Evolutionary conservation across 2,329 filamentous ascomycete genomes (phyloP).

Genomic region (Phaeosphaeriaceae sp.): DNA sequence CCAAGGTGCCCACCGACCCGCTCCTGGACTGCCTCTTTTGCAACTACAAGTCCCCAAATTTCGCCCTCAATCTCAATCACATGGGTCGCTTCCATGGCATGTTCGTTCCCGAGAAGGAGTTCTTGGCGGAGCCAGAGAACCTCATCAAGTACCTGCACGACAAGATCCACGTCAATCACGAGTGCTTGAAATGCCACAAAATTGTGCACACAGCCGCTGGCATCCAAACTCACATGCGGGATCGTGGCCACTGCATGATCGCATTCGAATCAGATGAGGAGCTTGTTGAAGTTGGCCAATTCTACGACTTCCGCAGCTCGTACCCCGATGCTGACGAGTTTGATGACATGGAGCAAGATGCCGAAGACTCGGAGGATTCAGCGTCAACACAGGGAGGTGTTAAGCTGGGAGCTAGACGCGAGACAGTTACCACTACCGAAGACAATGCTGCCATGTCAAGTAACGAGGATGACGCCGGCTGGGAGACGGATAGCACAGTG

Average conservation of each 20-base stretch:
- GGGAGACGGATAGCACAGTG: conserved; percentile 91
- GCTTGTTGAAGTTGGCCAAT: conserved; percentile 92
- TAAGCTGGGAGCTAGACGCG: conserved; percentile 71
- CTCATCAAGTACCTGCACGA: conserved; percentile 78
- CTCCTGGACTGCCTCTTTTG: conserved; percentile 81
- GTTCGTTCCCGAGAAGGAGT: conserved; percentile 91
- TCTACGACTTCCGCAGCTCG: conserved; percentile 95
- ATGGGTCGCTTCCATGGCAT: conserved; percentile 95
- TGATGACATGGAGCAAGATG: conserved; percentile 54
- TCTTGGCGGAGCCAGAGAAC: conserved; percentile 81
- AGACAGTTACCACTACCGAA: conserved; percentile 49
- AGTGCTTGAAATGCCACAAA: conserved; percentile 90
- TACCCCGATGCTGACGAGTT: conserved; percentile 81
- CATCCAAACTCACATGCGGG: conserved; percentile 95
- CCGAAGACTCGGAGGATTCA: conserved; percentile 57
- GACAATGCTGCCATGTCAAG: conserved; percentile 50
- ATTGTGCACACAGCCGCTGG: conserved; percentile 78
- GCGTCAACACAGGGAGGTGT: conserved; percentile 58
- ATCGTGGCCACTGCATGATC: conserved; percentile 96
- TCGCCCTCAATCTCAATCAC: conserved; percentile 79
- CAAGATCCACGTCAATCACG: conserved; percentile 79
- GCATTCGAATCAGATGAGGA: conserved; percentile 88
- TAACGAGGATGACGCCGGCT: conserved; percentile 76
- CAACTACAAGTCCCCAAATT: conserved; percentile 79
- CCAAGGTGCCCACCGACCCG: conserved; percentile 46